A percentile compares a stretch with the other conserved stretches of the same genome.
These are phyloP conservation scores for Tolypocladium tropicale DNA, from an alignment of 2,329 filamentous ascomycete genomes.

Conservation along the genomic window DNA sequence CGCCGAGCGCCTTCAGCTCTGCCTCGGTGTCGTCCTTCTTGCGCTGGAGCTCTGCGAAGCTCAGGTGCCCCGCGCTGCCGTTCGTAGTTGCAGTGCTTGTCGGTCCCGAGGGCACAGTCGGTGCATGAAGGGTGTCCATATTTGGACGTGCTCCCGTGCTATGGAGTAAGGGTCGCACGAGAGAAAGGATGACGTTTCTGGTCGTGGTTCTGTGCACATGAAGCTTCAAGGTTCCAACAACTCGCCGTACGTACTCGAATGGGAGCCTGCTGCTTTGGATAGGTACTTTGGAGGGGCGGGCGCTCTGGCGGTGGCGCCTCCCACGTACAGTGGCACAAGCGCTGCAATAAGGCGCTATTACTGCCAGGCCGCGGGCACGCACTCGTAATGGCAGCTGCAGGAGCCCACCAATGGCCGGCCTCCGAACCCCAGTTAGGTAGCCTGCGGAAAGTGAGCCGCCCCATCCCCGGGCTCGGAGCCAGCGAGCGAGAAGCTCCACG, in stretches of 20 bases:
- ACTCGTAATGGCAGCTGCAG: neutral
- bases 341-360: no score
- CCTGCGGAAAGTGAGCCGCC: neutral
- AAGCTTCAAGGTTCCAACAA: neutral
- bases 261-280: neutral
- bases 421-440: neutral
- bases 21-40: slow-evolving; percentile 79
- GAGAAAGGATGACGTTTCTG: neutral
- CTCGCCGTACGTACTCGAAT: neutral
- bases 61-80: slow-evolving; percentile 52
- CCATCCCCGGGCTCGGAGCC: no score
- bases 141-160: slow-evolving; percentile 8
- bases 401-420: neutral
- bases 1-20: slow-evolving; percentile 74
- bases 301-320: neutral
- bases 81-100: slow-evolving; percentile 51
- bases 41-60: slow-evolving; percentile 68
- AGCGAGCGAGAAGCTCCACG: neutral
- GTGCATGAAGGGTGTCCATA: slow-evolving; percentile 49
- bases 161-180: neutral
- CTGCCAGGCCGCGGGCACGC: neutral
- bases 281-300: neutral
- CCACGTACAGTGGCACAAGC: neutral
- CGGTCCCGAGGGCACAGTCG: slow-evolving; percentile 61
- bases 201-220: neutral